Percentiles rank a stretch among this genome's conserved stretches.
Conservation (phyloP, 371 early-diverging fungal species). For the Polyrhizophydium stewartii region DNA sequence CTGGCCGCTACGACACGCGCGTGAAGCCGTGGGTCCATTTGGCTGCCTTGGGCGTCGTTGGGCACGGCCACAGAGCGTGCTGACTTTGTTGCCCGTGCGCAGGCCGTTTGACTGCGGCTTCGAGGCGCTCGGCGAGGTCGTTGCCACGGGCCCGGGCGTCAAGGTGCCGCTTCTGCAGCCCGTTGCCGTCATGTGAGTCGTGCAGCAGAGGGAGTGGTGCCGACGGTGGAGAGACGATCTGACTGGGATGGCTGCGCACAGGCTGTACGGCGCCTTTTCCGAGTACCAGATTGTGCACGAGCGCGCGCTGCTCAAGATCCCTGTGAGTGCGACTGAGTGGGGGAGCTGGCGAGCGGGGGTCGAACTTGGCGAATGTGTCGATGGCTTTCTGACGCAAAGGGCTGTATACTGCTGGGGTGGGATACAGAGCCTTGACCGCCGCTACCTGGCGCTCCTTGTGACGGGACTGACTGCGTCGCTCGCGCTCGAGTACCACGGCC, state of each 20-base stretch:
- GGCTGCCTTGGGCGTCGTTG: background rate
- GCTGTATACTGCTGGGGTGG: background rate
- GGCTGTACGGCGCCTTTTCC: constrained; percentile 51
- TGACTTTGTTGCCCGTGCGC: background rate
- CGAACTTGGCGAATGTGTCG: too few relatives aligned
- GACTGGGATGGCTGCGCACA: too few relatives aligned
- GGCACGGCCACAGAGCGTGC: background rate
- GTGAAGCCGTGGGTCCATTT: constrained; percentile 45
- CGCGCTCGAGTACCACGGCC: constrained; percentile 27
- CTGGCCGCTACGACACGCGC: constrained; percentile 52
- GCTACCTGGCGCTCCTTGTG: constrained; percentile 40
- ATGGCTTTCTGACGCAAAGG: too few relatives aligned
- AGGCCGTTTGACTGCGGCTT: constrained; percentile 63
- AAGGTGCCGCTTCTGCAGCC: constrained; percentile 28
- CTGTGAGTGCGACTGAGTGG: too few relatives aligned
- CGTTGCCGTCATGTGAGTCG: constrained; percentile 23
- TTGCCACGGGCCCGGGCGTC: constrained; percentile 40
- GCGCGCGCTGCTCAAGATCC: constrained; percentile 36
- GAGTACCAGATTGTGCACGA: constrained; percentile 39
- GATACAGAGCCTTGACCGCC: constrained; percentile 11
- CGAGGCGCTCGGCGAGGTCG: constrained; percentile 52
- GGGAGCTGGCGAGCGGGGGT: too few relatives aligned
- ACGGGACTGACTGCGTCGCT: constrained; percentile 56
- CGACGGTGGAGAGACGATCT: too few relatives aligned
- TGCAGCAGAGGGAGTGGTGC: too few relatives aligned